Percentiles rank a stretch among this genome's conserved stretches.
phyloP scores from a whole-genome alignment of 192 early-diverging fungal species.

The Radiomyces spectabilis region DNA sequence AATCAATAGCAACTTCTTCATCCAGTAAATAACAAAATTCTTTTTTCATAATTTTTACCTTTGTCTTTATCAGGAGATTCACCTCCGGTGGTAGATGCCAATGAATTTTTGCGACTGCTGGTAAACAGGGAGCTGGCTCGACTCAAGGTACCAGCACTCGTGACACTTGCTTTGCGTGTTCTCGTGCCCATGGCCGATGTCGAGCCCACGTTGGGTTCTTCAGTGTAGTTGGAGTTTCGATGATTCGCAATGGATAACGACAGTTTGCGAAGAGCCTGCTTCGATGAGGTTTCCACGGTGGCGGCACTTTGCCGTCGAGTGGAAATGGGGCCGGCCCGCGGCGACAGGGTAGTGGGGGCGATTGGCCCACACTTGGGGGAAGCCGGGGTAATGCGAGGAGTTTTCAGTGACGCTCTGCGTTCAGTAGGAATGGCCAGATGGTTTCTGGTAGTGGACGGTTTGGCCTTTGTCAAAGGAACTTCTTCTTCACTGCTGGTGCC shows the following conservation, averaged over 20 bases:
- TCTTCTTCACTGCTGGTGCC: no score
- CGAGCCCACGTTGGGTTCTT: neutral
- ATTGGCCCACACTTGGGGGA: no score
- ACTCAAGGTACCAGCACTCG: neutral
- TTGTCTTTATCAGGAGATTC: no score
- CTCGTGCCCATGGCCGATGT: neutral
- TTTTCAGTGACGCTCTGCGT: neutral
- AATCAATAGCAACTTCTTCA: no score
- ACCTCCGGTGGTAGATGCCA: neutral
- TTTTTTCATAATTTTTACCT: neutral
- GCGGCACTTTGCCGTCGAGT: neutral
- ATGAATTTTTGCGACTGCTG: constrained; percentile 11
- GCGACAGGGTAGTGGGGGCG: no score
- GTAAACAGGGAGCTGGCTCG: neutral
- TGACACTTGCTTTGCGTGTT: constrained; percentile 6
- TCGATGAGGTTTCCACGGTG: neutral
- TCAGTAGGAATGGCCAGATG: no score
- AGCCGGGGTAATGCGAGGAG: neutral
- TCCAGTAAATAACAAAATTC: neutral
- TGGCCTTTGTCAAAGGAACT: no score
- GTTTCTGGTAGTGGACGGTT: no score
- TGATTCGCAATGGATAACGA: neutral
- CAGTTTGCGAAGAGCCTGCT: neutral
- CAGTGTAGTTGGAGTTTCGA: neutral
- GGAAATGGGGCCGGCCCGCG: neutral